These are phyloP conservation scores for Psilocybe mexicana DNA, from an alignment of 1,284 basidiomycete genomes.

Conservation along the genomic window DNA sequence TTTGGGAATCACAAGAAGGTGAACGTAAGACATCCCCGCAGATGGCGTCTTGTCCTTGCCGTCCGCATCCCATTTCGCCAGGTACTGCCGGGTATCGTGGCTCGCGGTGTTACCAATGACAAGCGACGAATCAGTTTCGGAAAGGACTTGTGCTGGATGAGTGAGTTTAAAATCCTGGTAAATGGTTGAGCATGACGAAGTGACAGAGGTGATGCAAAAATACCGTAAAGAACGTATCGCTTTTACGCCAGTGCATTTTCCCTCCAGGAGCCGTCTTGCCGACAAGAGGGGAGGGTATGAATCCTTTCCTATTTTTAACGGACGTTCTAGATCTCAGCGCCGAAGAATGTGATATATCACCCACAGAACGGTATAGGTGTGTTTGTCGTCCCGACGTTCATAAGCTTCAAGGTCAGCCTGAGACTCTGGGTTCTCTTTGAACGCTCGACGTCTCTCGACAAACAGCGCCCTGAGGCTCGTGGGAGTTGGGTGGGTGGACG, in stretches of 20 bases:
- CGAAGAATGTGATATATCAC: not conserved
- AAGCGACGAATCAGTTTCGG: conserved; percentile 4
- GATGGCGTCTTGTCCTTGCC: conserved; percentile 9
- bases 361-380: conserved; percentile 11
- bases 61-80: conserved; percentile 13
- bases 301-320: conserved; percentile 4
- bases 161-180: conserved; percentile 2
- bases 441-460: conserved; percentile 1
- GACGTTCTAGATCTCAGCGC: not conserved
- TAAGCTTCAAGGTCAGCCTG: conserved; percentile 6
- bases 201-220: not conserved
- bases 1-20: conserved; percentile 12
- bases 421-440: conserved; percentile 3
- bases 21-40: conserved; percentile 13
- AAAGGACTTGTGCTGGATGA: conserved; percentile 9
- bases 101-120: conserved; percentile 11
- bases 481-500: not conserved
- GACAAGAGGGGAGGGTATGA: conserved; percentile 6
- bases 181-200: not conserved
- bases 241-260: conserved; percentile 3
- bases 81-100: conserved; percentile 11
- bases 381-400: conserved; percentile 1
- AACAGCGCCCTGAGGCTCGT: not conserved
- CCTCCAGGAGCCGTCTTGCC: conserved; percentile 3
- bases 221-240: conserved; percentile 12